Conservation (phyloP, 768 basidiomycete species). For the Asterophora parasitica region DNA sequence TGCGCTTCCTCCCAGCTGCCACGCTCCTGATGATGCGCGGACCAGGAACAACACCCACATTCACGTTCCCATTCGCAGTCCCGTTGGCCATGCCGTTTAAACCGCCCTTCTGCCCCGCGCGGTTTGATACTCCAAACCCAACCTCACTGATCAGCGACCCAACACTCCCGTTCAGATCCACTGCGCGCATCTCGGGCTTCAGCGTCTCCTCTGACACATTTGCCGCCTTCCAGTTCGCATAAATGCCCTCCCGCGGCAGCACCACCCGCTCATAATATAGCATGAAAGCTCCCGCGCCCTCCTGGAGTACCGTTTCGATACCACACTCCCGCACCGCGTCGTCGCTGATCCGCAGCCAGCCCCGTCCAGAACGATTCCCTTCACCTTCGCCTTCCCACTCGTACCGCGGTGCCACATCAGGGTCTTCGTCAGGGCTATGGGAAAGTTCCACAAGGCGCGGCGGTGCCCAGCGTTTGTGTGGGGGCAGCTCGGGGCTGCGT, state of each 20-base stretch:
- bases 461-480: constrained; percentile 33
- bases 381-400: constrained; percentile 53
- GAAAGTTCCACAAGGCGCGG: constrained; percentile 30
- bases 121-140: constrained; percentile 32
- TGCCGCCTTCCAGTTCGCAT: constrained; percentile 11
- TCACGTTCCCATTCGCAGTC: constrained; percentile 14
- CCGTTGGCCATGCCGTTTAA: constrained; percentile 7
- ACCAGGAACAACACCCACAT: constrained; percentile 27
- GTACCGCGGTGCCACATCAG: constrained; percentile 31
- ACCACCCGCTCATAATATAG: constrained; percentile 83
- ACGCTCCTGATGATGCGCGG: constrained; percentile 55
- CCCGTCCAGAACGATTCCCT: constrained; percentile 40
- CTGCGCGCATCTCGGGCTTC: constrained; percentile 43
- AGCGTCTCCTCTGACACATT: constrained; percentile 63
- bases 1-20: constrained; percentile 40
- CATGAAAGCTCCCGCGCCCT: constrained; percentile 83
- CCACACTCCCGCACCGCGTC: constrained; percentile 73
- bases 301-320: constrained; percentile 66
- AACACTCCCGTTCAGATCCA: constrained; percentile 44
- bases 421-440: constrained; percentile 20
- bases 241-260: constrained; percentile 21
- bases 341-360: constrained; percentile 91
- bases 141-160: constrained; percentile 43
- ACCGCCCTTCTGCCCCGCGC: constrained; percentile 18
- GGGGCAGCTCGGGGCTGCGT: constrained; percentile 33